Evolutionary conservation across 2,329 filamentous ascomycete genomes (phyloP).

Genomic region (Falciphora oryzae): DNA sequence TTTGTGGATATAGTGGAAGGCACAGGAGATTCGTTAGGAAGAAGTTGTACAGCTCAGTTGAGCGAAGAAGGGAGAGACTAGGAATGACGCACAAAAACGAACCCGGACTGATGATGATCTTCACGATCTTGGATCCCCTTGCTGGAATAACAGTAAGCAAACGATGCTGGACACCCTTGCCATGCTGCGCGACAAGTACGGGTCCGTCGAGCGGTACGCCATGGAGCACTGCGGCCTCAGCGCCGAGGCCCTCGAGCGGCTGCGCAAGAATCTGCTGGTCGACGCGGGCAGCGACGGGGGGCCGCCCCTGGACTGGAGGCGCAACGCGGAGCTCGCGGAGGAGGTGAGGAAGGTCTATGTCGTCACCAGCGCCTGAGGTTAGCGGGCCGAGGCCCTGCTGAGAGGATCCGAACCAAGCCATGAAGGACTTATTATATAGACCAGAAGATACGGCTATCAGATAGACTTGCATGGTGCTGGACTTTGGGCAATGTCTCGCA

Average conservation of each 20-base stretch:
- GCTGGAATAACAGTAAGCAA: constrained; percentile 30
- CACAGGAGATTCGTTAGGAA: too few relatives aligned
- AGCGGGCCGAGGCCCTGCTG: too few relatives aligned
- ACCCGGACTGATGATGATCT: background rate
- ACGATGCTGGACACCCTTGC: constrained; percentile 43
- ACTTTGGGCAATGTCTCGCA: background rate
- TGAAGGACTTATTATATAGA: background rate
- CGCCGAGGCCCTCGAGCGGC: constrained; percentile 44
- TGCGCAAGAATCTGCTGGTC: constrained; percentile 44
- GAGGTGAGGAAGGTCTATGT: background rate
- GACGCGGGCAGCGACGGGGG: constrained; percentile 19
- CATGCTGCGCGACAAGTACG: constrained; percentile 54
- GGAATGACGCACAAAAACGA: background rate
- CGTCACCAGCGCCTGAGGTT: background rate
- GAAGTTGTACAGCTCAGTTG: too few relatives aligned
- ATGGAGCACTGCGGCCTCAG: constrained; percentile 51
- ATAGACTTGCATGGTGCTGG: background rate
- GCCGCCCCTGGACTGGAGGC: constrained; percentile 22
- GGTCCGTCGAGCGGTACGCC: constrained; percentile 60
- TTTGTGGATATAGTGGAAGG: too few relatives aligned
- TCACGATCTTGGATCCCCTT: background rate
- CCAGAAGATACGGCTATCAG: background rate
- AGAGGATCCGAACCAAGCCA: background rate
- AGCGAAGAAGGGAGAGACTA: too few relatives aligned
- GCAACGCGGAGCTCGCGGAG: constrained; percentile 16